phyloP scores from a whole-genome alignment of 441 rosid genomes.

The Croton setiger region DNA sequence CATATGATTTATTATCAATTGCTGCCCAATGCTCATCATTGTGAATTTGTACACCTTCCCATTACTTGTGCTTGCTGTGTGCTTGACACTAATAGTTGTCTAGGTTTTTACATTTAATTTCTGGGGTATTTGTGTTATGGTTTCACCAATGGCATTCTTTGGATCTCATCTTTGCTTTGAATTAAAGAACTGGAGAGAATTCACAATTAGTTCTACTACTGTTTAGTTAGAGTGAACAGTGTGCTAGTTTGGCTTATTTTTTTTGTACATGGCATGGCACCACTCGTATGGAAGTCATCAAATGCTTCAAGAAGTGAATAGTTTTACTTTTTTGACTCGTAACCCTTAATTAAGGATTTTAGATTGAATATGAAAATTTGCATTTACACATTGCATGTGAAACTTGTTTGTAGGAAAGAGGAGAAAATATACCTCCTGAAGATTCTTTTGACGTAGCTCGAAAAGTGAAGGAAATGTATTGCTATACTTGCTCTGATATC shows the following conservation, averaged over 20 bases:
- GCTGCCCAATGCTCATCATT: background rate
- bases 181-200: background rate
- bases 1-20: background rate
- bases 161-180: background rate
- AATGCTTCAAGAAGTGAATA: background rate
- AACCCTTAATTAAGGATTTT: background rate
- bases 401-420: constrained; percentile 73
- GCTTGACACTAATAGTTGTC: no score
- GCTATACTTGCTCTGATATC: constrained; percentile 91
- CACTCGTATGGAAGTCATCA: background rate
- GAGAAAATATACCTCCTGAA: constrained; percentile 95
- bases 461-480: constrained; percentile 91
- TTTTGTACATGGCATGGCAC: constrained; percentile 7
- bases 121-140: background rate
- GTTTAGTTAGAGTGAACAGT: background rate
- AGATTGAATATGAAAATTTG: background rate
- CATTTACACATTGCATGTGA: constrained; percentile 21
- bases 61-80: background rate
- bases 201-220: background rate
- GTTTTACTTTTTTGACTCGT: background rate
- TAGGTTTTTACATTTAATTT: background rate
- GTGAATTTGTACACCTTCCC: background rate
- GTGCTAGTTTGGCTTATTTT: background rate
- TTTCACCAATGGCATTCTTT: background rate
- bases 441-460: constrained; percentile 97